Conservation (phyloP, 1,284 basidiomycete species). For the Trametes sp. region DNA sequence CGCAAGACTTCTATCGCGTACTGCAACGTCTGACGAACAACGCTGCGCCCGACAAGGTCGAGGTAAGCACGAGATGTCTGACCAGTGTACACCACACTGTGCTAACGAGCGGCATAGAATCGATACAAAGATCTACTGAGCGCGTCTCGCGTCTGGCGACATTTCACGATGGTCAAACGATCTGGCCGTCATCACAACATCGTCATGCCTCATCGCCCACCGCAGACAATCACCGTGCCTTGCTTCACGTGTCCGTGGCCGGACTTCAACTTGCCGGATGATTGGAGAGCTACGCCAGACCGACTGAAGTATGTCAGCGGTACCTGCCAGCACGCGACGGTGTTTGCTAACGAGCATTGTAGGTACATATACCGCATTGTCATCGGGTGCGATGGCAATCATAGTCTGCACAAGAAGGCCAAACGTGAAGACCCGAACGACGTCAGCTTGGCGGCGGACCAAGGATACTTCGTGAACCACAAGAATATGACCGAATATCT, state of each 20-base stretch:
- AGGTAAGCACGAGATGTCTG: too few relatives aligned
- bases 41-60: too few relatives aligned
- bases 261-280: background rate
- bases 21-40: background rate
- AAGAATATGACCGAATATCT: background rate
- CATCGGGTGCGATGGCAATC: slow-evolving; percentile 6
- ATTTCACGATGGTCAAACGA: slow-evolving; percentile 9
- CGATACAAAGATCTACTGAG: slow-evolving; percentile 9
- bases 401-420: slow-evolving; percentile 12
- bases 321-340: background rate
- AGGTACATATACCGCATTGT: slow-evolving; percentile 3
- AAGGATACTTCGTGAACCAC: slow-evolving; percentile 6
- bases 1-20: slow-evolving; percentile 2
- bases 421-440: slow-evolving; percentile 7
- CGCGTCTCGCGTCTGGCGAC: background rate
- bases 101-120: background rate
- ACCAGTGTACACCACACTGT: background rate
- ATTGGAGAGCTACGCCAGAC: background rate
- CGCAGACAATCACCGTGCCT: background rate
- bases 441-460: background rate
- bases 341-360: background rate
- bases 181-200: background rate
- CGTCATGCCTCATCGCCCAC: background rate
- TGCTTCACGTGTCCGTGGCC: slow-evolving; percentile 1
- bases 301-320: background rate